Conservation (phyloP, 2,329 filamentous ascomycete species). For the Penicillium digitatum region DNA sequence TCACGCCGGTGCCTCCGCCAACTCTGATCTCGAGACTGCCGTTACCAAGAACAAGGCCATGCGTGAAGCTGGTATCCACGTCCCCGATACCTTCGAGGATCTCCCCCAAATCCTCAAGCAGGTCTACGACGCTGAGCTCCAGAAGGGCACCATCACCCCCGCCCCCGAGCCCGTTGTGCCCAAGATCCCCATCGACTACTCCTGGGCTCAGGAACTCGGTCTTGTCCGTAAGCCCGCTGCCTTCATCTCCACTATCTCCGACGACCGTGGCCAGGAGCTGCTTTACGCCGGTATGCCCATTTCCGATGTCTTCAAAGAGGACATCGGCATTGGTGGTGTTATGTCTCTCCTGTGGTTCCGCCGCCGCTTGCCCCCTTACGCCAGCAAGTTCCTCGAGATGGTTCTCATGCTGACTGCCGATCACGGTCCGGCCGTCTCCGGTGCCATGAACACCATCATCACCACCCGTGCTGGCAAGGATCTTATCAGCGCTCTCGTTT, state of each 20-base stretch:
- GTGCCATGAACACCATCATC: constrained; percentile 99
- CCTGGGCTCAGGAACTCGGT: constrained; percentile 98
- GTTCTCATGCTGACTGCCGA: constrained; percentile 99
- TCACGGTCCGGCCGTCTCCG: constrained; percentile 96
- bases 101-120: constrained; percentile 70
- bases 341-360: constrained; percentile 99
- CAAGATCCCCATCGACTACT: constrained; percentile 99
- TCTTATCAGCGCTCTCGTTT: constrained; percentile 89
- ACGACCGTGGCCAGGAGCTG: constrained; percentile 98
- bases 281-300: constrained; percentile 99
- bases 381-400: constrained; percentile 99
- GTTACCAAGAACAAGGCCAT: constrained; percentile 95
- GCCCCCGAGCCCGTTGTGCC: constrained; percentile 85
- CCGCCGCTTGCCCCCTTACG: constrained; percentile 89
- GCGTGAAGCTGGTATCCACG: constrained; percentile 89
- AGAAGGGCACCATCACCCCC: constrained; percentile 78
- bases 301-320: constrained; percentile 98
- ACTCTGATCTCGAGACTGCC: constrained; percentile 98
- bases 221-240: constrained; percentile 99
- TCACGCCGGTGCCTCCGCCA: constrained; percentile 96
- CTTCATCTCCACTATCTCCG: constrained; percentile 99
- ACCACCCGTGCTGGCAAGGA: constrained; percentile 99
- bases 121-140: constrained; percentile 86
- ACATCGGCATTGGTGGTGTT: constrained; percentile 98
- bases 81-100: constrained; percentile 95